Evolutionary conservation across 2,329 filamentous ascomycete genomes (phyloP), one percentile per base, ranked within the genome.

Genomic region (Beauveria scarabaeidicola): DNA sequence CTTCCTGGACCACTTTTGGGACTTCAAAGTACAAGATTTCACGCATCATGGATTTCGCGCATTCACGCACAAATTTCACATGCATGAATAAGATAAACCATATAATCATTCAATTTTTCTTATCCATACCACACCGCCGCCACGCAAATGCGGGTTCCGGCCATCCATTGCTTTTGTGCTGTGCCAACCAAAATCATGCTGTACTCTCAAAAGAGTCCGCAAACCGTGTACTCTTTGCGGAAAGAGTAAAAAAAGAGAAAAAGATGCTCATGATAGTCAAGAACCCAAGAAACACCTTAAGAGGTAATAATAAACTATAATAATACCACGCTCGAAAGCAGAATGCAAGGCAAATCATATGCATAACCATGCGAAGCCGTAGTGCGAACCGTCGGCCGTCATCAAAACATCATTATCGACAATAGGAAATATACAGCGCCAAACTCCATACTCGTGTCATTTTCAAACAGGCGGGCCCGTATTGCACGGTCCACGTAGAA

Each of bases 31-130:
- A 36, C 32, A 5, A 36, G 5, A 13, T 15, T 13, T 36, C 32
- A 36, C 2, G 32, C 32, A 36, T 1, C 5, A 36, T 13, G 32
- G 2, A 15, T 15, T 36, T 15, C 32, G 15, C 13, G 5, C 2
- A 36, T 36, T 27, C 32, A 36, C 5, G 11, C 11, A 23, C 41
- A 19, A 11, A 2, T 10, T 25, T 46, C 43, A 46, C 11, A 1
- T 17, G 9, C 9, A 23, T 25, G 11, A 25, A 46, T 25, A 15
- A 36, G 32, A 36, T 11, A 8, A 19, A 11, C 41, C 19, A 40
- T 52, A 46, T 54, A 36, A 54, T 55, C 52, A 55, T 55, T 55
- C 40, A 55, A 55, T 55, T 55, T 38, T 36, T 46, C 27, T 46
- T 46, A 21, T 46, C 25, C 50, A 52, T 52, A 25, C 50, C 48